Evolutionary conservation across 306 rosid genomes (phyloP).

Genomic region (Ziziphus jujuba): DNA sequence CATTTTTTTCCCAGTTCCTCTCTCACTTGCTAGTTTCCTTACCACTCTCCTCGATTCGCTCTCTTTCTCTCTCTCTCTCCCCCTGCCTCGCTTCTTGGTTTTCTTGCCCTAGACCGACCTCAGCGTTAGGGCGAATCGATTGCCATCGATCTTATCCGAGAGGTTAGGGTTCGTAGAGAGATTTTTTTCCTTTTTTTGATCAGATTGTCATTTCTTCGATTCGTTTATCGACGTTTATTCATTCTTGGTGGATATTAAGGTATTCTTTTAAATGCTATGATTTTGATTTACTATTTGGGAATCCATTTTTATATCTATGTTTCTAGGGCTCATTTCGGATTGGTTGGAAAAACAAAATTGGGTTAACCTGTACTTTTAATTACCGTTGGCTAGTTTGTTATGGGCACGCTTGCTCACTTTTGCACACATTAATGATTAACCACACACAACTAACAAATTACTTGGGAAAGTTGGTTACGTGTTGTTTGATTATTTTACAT

Average conservation of each 20-base stretch:
- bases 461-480: too few relatives aligned
- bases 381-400: neutral
- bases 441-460: too few relatives aligned
- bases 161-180: neutral
- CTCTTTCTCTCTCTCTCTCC: neutral
- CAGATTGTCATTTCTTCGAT: neutral
- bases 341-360: neutral
- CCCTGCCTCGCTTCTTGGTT: neutral
- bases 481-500: too few relatives aligned
- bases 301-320: neutral
- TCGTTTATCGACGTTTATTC: neutral
- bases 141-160: slow-evolving; percentile 1
- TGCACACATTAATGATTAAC: too few relatives aligned
- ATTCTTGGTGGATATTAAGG: slow-evolving; percentile 10
- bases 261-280: neutral
- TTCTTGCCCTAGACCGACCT: slow-evolving; percentile 8
- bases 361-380: neutral
- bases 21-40: neutral
- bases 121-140: slow-evolving; percentile 16
- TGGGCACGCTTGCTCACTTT: too few relatives aligned
- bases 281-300: neutral
- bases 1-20: slow-evolving; percentile 7
- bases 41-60: neutral
- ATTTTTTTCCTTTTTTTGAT: too few relatives aligned
- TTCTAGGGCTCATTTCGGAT: slow-evolving; percentile 4